Evolutionary conservation across 495 filamentous ascomycete genomes (phyloP), one percentile per base, ranked within the genome.

Genomic region (Penicillium egyptiacum): DNA sequence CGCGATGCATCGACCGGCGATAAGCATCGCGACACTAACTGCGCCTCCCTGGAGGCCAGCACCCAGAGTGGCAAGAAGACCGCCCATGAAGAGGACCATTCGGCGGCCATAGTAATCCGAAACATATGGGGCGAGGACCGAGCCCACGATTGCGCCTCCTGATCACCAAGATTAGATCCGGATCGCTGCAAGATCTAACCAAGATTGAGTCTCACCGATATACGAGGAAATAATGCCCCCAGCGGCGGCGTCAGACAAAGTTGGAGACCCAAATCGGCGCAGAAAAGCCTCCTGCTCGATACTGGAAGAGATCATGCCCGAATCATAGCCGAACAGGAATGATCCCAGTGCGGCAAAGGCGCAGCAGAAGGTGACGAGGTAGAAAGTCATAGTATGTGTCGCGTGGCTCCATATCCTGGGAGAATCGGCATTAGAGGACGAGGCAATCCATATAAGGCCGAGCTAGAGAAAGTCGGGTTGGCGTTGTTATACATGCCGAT

Each of bases 331-430:
- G 61, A 73, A 84, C n/a, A 83, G 69, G 50, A 85, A 78, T 12
- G 80, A 83, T 5, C 81, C 82, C 47, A 85, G 69, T n/a, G 79
- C 82, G 52, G 80, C 82, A 60, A 85, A 85, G 16, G 78, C 70
- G 65, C 81, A 74, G 58, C 62, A 74, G 25, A 69, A 51, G 14
- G 73, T 70, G 53, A 80, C 75, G 10, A 80, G 71, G 57, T 71
- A 63, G 23, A 70, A 72, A 42, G 63, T 50, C 67, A 70, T 70
- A 39, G 26, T 62, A 16, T 39, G 56, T 26, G 40, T 55, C 60
- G 56, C 61, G 28, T 47, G 25, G 48, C 53, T 60, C 56, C 60
- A 59, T 60, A 28, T 22, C 40, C 41, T 37, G 37, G n/a, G 23
- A 37, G 7, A 25, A 37, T 37, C 14, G 23, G n/a, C 23, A n/a